These are phyloP conservation scores for Globisporangium uncinulatum DNA, from an alignment of 352 stramenopile species.

Conservation along the genomic window DNA sequence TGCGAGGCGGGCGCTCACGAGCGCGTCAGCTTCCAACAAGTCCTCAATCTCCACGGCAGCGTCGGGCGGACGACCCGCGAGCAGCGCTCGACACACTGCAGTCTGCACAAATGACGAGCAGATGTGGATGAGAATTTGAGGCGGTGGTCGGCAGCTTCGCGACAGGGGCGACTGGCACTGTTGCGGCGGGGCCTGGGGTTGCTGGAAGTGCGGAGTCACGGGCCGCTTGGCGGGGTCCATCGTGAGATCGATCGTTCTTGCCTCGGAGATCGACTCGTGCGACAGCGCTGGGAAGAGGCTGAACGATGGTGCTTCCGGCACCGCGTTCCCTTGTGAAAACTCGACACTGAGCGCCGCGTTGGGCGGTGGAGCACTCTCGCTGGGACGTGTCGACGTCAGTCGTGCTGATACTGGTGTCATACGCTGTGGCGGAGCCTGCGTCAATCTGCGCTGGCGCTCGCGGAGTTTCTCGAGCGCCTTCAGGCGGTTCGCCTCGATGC, in stretches of 20 bases:
- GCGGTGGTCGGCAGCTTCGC: neutral
- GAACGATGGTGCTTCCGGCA: slow-evolving; percentile 17
- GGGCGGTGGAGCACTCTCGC: neutral
- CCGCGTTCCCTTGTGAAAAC: slow-evolving; percentile 6
- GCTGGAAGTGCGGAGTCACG: neutral
- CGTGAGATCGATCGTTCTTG: slow-evolving; percentile 1
- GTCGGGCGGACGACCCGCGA: slow-evolving; percentile 9
- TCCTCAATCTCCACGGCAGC: slow-evolving; percentile 29
- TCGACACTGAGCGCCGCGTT: neutral
- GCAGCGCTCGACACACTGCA: slow-evolving; percentile 18
- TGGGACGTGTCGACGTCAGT: neutral
- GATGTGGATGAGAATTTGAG: slow-evolving; percentile 20
- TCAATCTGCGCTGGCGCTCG: slow-evolving; percentile 23
- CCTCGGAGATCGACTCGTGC: neutral
- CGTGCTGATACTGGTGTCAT: neutral
- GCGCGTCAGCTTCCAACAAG: slow-evolving; percentile 34
- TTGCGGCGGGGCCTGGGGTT: neutral
- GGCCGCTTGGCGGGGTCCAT: neutral
- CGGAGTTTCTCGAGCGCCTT: slow-evolving; percentile 57
- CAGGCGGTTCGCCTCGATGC: slow-evolving; percentile 66
- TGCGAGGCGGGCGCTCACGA: slow-evolving; percentile 38
- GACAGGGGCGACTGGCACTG: neutral
- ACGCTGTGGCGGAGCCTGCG: slow-evolving; percentile 1
- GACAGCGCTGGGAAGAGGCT: slow-evolving; percentile 11
- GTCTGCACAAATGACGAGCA: slow-evolving; percentile 26